Evolutionary conservation across 2,329 filamentous ascomycete species (phyloP), one percentile per base, ranked within the genome.

Genomic region (Paecilomyces sp.): DNA sequence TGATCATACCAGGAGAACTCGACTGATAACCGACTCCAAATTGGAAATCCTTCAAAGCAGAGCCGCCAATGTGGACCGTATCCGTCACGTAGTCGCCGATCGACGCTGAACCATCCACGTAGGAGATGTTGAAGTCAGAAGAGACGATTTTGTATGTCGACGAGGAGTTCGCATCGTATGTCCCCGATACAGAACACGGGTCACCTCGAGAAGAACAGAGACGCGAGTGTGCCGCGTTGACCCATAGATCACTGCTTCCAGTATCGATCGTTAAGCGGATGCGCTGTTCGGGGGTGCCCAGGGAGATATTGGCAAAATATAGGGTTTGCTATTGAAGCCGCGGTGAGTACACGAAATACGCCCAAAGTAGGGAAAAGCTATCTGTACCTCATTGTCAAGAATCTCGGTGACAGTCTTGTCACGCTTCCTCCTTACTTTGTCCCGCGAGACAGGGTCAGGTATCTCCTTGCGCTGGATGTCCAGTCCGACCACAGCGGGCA

Each of bases 91-190:
- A 96, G 74, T 94, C 89, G 34, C 92, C 92, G 1, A 77, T 72
- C 0, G 91, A 89, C 4, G 86, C 85, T 0, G 89, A 89, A 54
- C 90, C 90, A 74, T 96, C 92, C 50, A 89, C 88, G 65, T 96
- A 96, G 1, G 87, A 86, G 64, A 96, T 96, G 76, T 93, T 92
- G 79, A 97, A 96, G 61, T 86, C 81, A 68, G 84, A 86, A 63
- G 86, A 87, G 58, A 96, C 74, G 70, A 87, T 91, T 34, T 81
- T 68, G 74, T 92, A 93, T 1, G 91, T 90, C 1, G 89, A 91
- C 0, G 91, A 96, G 0, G 80, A 69, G 64, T 80, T 81, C 1
- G 82, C 71, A 63, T 75, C 71, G 68, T 83, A 86, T 7, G 80
- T 81, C 15, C 83, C 83, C 2, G 81, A 79, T 7, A 63, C 64